phyloP scores from a whole-genome alignment of 345 rosid genomes.

The Gossypium bickii region DNA sequence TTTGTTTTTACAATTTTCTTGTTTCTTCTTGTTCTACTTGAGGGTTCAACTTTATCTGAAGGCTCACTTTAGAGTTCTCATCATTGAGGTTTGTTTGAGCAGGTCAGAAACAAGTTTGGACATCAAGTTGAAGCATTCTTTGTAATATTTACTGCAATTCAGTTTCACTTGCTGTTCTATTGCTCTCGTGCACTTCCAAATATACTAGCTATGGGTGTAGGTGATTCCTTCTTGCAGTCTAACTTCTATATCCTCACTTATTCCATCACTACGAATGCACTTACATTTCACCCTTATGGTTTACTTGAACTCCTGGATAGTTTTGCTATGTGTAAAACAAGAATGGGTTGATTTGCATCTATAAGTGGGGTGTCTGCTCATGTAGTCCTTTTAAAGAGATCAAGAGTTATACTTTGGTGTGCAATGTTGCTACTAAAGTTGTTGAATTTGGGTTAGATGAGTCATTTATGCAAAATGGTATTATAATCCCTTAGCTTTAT shows the following conservation, averaged over 20 bases:
- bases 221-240: conserved; percentile 38
- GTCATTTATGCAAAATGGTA: neutral
- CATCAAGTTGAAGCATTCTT: conserved; percentile 91
- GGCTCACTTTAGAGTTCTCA: neutral
- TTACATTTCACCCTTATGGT: neutral
- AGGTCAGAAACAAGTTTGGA: conserved; percentile 80
- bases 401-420: neutral
- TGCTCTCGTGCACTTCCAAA: conserved; percentile 94
- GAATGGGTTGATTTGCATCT: neutral
- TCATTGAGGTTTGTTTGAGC: conserved; percentile 26
- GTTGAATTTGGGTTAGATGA: neutral
- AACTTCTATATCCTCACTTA: conserved; percentile 4
- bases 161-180: conserved; percentile 93
- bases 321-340: neutral
- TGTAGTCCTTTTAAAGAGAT: neutral
- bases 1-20: neutral
- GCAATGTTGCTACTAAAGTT: neutral
- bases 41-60: neutral
- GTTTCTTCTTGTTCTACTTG: neutral
- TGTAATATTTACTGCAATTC: conserved; percentile 67
- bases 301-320: neutral
- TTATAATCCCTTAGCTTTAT: neutral
- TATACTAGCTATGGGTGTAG: conserved; percentile 76
- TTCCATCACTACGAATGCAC: neutral
- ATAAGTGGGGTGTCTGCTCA: neutral